phyloP scores from a whole-genome alignment of 768 basidiomycete genomes.

The Obba rivulosa region DNA sequence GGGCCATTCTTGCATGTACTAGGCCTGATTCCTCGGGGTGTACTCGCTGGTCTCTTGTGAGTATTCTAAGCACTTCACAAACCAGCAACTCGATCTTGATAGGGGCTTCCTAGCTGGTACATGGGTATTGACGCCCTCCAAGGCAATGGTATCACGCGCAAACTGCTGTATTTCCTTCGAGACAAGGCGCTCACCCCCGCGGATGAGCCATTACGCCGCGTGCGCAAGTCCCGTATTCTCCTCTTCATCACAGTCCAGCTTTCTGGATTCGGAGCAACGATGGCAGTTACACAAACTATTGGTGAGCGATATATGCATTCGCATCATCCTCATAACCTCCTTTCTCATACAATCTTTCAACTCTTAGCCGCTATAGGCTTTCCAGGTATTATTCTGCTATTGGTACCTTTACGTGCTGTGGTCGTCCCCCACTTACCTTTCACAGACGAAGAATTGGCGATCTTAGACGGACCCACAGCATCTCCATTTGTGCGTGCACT shows the following conservation, averaged over 20 bases:
- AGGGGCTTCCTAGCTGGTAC: constrained; percentile 56
- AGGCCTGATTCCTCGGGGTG: constrained; percentile 73
- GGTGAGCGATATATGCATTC: constrained; percentile 37
- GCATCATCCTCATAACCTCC: not conserved
- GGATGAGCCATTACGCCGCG: constrained; percentile 67
- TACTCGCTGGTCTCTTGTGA: constrained; percentile 83
- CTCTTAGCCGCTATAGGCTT: constrained; percentile 80
- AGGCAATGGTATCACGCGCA: constrained; percentile 77
- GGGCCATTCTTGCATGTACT: constrained; percentile 80
- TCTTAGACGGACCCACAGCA: constrained; percentile 88
- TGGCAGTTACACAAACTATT: constrained; percentile 87
- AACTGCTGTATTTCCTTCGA: constrained; percentile 72
- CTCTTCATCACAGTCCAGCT: constrained; percentile 75
- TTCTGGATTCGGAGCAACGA: constrained; percentile 79
- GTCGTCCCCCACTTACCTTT: constrained; percentile 76
- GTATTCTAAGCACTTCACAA: not conserved
- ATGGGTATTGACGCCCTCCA: constrained; percentile 85
- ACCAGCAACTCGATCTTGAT: not conserved
- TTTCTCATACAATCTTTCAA: not conserved
- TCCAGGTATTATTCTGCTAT: constrained; percentile 79
- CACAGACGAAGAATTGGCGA: constrained; percentile 67
- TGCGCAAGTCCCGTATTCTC: constrained; percentile 68
- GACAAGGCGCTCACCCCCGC: constrained; percentile 59
- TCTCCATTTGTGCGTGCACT: constrained; percentile 67
- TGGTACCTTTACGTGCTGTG: constrained; percentile 70